A percentile compares a stretch with the other conserved stretches of the same genome.
phyloP scores from a whole-genome alignment of 768 basidiomycete species.

The Suillus hirtellus region DNA sequence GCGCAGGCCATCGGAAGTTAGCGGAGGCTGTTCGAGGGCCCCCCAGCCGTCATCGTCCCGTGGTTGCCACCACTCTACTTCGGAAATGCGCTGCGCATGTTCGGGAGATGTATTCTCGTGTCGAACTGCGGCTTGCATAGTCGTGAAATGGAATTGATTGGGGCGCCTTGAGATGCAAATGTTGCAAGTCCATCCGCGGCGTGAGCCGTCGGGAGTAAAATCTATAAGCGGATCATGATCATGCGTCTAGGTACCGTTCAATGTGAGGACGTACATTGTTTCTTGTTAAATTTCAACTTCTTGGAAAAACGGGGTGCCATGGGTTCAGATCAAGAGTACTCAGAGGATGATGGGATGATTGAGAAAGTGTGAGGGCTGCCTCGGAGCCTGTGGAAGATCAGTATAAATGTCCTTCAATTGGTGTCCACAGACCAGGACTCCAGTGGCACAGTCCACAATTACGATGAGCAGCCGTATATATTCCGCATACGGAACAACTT shows the following conservation, averaged over 20 bases:
- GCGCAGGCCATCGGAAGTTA: constrained; percentile 30
- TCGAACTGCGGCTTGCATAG: constrained; percentile 28
- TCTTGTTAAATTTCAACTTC: not conserved
- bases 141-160: constrained; percentile 25
- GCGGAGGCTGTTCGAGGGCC: constrained; percentile 30
- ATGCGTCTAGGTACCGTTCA: not conserved
- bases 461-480: constrained; percentile 1
- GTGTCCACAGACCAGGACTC: not conserved
- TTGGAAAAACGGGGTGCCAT: not conserved
- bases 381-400: not conserved
- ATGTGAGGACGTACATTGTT: constrained; percentile 1
- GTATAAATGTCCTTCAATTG: constrained; percentile 4
- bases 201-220: constrained; percentile 28
- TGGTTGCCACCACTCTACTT: constrained; percentile 13
- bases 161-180: constrained; percentile 28
- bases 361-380: constrained; percentile 2
- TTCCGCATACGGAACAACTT: constrained; percentile 1
- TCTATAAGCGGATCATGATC: constrained; percentile 14
- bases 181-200: constrained; percentile 35
- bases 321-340: not conserved
- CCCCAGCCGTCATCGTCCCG: constrained; percentile 27
- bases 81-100: constrained; percentile 20
- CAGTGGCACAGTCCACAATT: not conserved
- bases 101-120: constrained; percentile 31
- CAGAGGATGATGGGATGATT: not conserved